Conservation (phyloP, 495 filamentous ascomycete genomes). For the Xylaria scruposa region DNA sequence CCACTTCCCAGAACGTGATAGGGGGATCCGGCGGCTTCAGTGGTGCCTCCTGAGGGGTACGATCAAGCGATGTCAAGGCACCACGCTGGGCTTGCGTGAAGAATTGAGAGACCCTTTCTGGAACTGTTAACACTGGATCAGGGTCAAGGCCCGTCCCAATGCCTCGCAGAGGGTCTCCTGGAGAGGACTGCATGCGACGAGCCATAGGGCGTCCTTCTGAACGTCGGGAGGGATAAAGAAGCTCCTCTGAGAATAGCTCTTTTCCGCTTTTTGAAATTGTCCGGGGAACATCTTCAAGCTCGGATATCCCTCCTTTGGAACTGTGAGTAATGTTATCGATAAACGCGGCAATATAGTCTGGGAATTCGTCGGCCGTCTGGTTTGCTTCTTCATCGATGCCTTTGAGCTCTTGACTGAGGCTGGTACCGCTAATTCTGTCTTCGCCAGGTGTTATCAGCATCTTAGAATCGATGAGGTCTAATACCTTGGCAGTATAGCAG, state of each 20-base stretch:
- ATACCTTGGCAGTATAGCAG: constrained; percentile 26
- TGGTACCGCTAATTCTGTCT: background rate
- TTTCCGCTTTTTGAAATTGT: constrained; percentile 15
- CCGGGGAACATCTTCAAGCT: constrained; percentile 24
- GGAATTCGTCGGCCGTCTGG: constrained; percentile 26
- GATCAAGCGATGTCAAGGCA: background rate
- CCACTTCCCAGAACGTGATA: constrained; percentile 18
- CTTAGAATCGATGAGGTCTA: constrained; percentile 29
- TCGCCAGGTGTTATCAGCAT: constrained; percentile 34
- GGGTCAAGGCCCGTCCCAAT: constrained; percentile 5
- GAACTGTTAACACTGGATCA: background rate
- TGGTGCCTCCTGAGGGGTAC: background rate
- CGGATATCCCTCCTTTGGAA: constrained; percentile 10
- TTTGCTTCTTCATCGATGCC: constrained; percentile 16
- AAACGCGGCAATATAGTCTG: constrained; percentile 27
- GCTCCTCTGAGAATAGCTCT: constrained; percentile 23
- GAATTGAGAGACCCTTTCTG: constrained; percentile 6
- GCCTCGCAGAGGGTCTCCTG: background rate
- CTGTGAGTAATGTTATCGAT: constrained; percentile 4
- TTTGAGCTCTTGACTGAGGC: background rate
- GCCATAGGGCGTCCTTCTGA: constrained; percentile 25
- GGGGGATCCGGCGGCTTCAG: constrained; percentile 10
- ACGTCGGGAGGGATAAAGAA: constrained; percentile 33
- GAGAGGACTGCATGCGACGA: background rate
- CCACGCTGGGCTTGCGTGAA: constrained; percentile 2